Evolutionary conservation across 768 basidiomycete species (phyloP), one percentile per base, ranked within the genome.

Genomic region (Leccinum olivaceopallidum): DNA sequence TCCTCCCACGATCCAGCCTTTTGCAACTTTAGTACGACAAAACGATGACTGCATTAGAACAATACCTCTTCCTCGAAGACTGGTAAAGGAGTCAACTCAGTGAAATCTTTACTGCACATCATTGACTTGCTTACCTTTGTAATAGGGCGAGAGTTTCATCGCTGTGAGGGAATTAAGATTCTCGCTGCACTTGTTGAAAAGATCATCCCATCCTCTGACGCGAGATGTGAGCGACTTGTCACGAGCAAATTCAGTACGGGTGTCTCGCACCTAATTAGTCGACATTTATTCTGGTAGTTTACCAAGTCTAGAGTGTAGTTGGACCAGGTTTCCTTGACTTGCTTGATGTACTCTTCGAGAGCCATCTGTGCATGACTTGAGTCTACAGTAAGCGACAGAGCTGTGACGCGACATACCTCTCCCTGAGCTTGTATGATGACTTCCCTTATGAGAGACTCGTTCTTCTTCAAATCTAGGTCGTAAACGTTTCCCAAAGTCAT

Each of bases 271-370:
- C 87, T 84, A 64, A 99, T 98, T 26, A 99, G 83, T 55, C 97
- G 90, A 67, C 96, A 98, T 74, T 96, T 99, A 74, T 94, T 98
- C 80, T 98, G 97, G 71, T 98, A 99, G 72, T 98, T 96, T 67
- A 98, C 92, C 50, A 99, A 80, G 67, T 98, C 97, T 55, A 99
- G 81, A 1, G 94, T 92, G 71, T 98, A 98, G 68, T 84, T 94
- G 1, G 92, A 90, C 97, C 97, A 99, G 2, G 84, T 92, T 76
- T 98, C 97, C 73, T 94, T 94, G 70, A 99, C 97, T 76, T 96
- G 92, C 60, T 90, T 90, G 73, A 97, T 89, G 73, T 95, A 97
- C 71, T 95, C 94, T 73, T 97, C 95, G 26, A 96, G 82, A 14
- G 94, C 94, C 92, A 95, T 92, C 89, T 98, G 55, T 63, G 66